phyloP scores from a whole-genome alignment of 495 filamentous ascomycete genomes.

The Coniosporium apollinis region DNA sequence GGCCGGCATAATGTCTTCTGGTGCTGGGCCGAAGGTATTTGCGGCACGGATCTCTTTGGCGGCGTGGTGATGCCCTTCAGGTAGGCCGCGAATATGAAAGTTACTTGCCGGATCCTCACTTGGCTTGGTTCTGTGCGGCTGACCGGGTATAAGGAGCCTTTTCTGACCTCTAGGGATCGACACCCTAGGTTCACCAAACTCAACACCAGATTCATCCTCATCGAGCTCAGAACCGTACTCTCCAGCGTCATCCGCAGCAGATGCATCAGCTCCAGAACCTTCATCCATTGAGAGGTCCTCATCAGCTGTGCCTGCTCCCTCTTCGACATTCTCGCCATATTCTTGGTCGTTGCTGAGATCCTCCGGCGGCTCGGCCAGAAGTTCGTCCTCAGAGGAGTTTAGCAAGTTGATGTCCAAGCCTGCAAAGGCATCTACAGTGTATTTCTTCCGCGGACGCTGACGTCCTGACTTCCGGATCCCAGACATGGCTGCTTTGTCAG shows the following conservation, averaged over 20 bases:
- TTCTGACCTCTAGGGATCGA: too few relatives aligned
- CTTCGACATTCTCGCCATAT: background rate
- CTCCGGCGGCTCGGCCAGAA: background rate
- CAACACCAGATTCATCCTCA: slow-evolving; percentile 1
- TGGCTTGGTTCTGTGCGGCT: background rate
- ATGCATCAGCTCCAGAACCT: slow-evolving; percentile 2
- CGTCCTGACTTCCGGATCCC: background rate
- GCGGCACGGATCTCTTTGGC: background rate
- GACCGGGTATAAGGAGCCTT: background rate
- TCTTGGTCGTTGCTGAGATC: slow-evolving; percentile 1
- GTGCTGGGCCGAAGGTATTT: slow-evolving; percentile 6
- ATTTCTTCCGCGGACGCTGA: slow-evolving; percentile 2
- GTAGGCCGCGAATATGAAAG: slow-evolving; percentile 5
- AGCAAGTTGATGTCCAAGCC: too few relatives aligned
- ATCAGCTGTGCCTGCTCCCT: background rate
- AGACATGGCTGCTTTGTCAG: background rate
- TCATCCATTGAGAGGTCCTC: slow-evolving; percentile 5
- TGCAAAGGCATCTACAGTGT: slow-evolving; percentile 13
- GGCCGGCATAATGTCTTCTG: slow-evolving; percentile 28
- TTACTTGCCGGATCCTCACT: background rate
- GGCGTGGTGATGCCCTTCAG: background rate
- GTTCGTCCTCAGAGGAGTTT: too few relatives aligned
- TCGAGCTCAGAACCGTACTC: background rate
- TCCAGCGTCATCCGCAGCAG: background rate
- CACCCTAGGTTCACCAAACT: too few relatives aligned